Percentiles rank a stretch among this genome's conserved stretches.
phyloP scores from a whole-genome alignment of 805 yeast species.

The Pichia phayaonensis region DNA sequence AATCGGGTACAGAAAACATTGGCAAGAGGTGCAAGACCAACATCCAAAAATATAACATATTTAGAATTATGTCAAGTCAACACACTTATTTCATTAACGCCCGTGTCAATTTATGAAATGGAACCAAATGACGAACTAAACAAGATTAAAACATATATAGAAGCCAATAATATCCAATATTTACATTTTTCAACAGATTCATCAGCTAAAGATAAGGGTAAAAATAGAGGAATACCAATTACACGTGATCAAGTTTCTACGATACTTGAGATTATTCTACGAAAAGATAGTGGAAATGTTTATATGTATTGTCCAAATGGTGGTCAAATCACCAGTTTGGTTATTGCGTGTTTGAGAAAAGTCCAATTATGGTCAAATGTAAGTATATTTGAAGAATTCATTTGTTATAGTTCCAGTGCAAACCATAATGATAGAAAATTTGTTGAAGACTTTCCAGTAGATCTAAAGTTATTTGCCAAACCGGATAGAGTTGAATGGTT shows the following conservation, averaged over 20 bases:
- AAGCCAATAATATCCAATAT: slow-evolving; percentile 44
- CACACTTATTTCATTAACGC: slow-evolving; percentile 73
- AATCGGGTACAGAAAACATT: slow-evolving; percentile 60
- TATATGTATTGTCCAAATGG: slow-evolving; percentile 88
- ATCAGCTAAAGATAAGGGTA: slow-evolving; percentile 59
- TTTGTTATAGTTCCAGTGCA: slow-evolving; percentile 65
- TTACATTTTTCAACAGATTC: slow-evolving; percentile 63
- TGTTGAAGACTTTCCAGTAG: slow-evolving; percentile 71
- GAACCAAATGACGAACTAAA: slow-evolving; percentile 22
- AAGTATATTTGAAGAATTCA: slow-evolving; percentile 79
- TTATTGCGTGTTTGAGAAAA: slow-evolving; percentile 80
- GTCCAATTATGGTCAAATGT: slow-evolving; percentile 83
- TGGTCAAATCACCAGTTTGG: slow-evolving; percentile 75
- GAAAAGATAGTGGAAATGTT: slow-evolving; percentile 55
- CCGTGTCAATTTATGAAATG: slow-evolving; percentile 52
- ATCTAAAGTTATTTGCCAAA: slow-evolving; percentile 41
- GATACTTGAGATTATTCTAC: slow-evolving; percentile 56
- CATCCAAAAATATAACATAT: slow-evolving; percentile 63
- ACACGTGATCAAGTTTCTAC: slow-evolving; percentile 53
- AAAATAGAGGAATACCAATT: slow-evolving; percentile 77
- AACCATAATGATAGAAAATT: slow-evolving; percentile 79
- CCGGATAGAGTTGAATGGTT: slow-evolving; percentile 50
- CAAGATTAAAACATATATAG: slow-evolving; percentile 44
- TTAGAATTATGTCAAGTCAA: slow-evolving; percentile 56
- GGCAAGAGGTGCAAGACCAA: slow-evolving; percentile 83